Evolutionary conservation across 1,284 basidiomycete genomes (phyloP), one percentile per base, ranked within the genome.

Genomic region (Ceratobasidium theobromae): DNA sequence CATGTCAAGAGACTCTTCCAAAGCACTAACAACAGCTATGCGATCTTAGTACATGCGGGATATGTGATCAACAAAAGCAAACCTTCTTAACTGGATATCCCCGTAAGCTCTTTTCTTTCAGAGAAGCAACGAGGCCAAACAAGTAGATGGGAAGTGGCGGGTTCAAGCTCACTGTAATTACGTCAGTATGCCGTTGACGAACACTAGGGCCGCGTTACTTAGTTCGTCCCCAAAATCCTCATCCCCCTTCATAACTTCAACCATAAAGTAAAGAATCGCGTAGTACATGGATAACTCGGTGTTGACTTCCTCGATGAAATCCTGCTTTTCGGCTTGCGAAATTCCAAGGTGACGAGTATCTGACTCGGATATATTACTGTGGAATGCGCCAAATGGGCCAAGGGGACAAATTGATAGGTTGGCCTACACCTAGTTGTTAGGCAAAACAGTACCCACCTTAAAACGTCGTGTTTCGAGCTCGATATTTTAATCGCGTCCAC

Each of bases 1-100:
- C 93, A 96, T 32, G 92, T 88, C 35, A 99, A 80, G 30, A 99
- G 78, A 0, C 92, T 88, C 77, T 99, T 99, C 97, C 97, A 99
- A 0, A 98, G 79, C 0, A 99, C 84, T n/a, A 99, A 84, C 16
- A 99, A 83, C 2, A 99, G 83, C 92, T 95, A 74, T 43, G 35
- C 67, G 41, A 53, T 67, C 65, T 67, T n/a, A 5, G 60, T 40
- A 43, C 23, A 68, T 65, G 41, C 62, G 8, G 38, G 30, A 46
- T 48, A 62, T 72, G 45, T 73, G 65, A 32, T 18, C 35, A 53
- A 49, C 25, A 27, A 38, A 62, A 49, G 62, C 74, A 38, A 68
- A 91, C 93, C 84, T 97, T 97, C 79, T 97, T 98, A 70, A 96
- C 91, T 0, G 95, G 95, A 76, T 97, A 98, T 1, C 94, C 94